Evolutionary conservation across 257 asterid species (phyloP).

Genomic region (Parsonsia alboflavescens): DNA sequence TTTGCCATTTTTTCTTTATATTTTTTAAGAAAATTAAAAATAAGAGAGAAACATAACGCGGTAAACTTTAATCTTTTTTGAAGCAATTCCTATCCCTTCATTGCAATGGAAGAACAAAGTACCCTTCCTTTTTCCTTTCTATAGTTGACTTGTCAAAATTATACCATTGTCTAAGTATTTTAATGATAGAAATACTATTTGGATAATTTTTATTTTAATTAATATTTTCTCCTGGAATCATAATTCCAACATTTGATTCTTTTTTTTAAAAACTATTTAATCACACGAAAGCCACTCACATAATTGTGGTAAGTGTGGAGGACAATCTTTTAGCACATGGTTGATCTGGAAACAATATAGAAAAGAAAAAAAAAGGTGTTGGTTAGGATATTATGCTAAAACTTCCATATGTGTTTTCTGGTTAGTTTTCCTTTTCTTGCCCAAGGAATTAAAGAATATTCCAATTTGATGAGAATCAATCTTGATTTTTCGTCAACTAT

Average conservation of each 20-base stretch:
- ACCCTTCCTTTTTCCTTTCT: background rate
- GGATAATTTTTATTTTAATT: background rate
- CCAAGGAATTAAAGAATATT: background rate
- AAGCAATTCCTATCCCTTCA: background rate
- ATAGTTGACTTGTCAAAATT: background rate
- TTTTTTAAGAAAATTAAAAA: too few species aligned
- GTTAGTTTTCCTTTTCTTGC: background rate
- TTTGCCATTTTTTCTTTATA: background rate
- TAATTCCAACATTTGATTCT: too few species aligned
- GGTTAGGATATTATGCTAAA: background rate
- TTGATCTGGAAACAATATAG: background rate
- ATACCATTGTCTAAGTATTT: background rate
- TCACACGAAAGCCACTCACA: background rate
- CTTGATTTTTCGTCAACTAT: background rate
- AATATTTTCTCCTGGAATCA: background rate
- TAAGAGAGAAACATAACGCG: background rate
- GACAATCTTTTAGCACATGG: background rate
- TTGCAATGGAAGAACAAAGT: constrained; percentile 1
- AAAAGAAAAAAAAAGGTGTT: background rate
- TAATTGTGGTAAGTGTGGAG: background rate
- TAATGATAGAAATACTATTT: background rate
- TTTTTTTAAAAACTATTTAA: background rate
- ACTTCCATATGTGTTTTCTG: background rate
- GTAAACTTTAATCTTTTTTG: background rate
- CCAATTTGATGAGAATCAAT: background rate